Percentiles rank a stretch among this genome's conserved stretches.
Conservation (phyloP, 1,284 basidiomycete genomes). For the Austropuccinia psidii region DNA sequence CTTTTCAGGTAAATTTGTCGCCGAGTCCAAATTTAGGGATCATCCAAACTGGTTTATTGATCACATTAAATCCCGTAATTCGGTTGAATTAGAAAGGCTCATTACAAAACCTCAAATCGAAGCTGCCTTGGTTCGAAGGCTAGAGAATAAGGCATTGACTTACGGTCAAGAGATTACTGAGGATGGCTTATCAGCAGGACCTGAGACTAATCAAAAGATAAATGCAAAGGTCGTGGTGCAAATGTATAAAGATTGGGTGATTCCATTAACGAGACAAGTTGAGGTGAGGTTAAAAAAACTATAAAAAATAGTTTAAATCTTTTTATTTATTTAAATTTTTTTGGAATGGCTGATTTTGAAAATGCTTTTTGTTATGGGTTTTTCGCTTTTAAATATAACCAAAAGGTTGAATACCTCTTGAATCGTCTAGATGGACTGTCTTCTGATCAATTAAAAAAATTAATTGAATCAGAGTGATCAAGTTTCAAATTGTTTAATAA, state of each 20-base stretch:
- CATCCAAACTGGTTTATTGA: conserved; percentile 81
- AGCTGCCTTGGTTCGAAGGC: conserved; percentile 68
- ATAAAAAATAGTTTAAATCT: background rate
- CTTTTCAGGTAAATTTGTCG: conserved; percentile 87
- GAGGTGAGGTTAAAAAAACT: conserved; percentile 65
- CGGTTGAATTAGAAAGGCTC: conserved; percentile 64
- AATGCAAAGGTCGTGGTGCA: conserved; percentile 87
- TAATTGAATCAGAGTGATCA: too few species aligned
- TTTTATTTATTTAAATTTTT: background rate
- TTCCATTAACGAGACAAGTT: conserved; percentile 94
- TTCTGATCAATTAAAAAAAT: conserved; percentile 64
- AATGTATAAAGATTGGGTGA: conserved; percentile 88
- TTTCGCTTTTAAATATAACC: background rate
- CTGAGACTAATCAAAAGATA: conserved; percentile 57
- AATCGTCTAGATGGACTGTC: conserved; percentile 73
- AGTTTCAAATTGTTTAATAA: too few species aligned
- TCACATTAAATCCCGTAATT: conserved; percentile 73
- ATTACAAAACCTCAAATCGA: conserved; percentile 98
- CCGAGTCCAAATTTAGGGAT: conserved; percentile 85
- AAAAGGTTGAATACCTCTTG: conserved; percentile 81
- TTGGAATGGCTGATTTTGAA: background rate
- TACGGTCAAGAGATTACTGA: conserved; percentile 75
- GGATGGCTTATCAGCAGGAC: conserved; percentile 39
- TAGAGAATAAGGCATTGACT: conserved; percentile 81
- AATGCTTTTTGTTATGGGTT: background rate